phyloP scores from a whole-genome alignment of 2,329 filamentous ascomycete genomes.

The Calonectria hongkongensis region DNA sequence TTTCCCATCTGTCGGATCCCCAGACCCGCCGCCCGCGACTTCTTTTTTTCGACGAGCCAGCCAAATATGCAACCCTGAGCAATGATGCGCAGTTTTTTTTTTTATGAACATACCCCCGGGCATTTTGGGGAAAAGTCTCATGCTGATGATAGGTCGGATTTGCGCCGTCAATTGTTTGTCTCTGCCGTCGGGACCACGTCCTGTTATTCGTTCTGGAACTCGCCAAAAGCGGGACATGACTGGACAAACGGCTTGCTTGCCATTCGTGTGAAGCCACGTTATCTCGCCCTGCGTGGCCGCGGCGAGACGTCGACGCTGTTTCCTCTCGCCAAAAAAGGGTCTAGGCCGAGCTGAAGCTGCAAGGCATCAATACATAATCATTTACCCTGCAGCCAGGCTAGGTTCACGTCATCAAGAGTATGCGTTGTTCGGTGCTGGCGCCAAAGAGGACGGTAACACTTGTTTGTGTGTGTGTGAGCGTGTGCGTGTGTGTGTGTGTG shows the following conservation, averaged over 20 bases:
- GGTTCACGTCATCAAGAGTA: slow-evolving; percentile 39
- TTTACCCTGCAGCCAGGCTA: slow-evolving; percentile 33
- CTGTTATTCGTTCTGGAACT: slow-evolving; percentile 28
- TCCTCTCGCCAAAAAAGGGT: slow-evolving; percentile 18
- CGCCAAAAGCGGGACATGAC: slow-evolving; percentile 14
- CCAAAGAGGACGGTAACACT: slow-evolving; percentile 1
- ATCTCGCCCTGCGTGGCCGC: slow-evolving; percentile 15
- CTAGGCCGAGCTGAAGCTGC: slow-evolving; percentile 34
- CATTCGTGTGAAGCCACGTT: slow-evolving; percentile 29
- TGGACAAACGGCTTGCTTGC: slow-evolving; percentile 2
- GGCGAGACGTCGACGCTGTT: slow-evolving; percentile 17
- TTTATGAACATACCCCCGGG: slow-evolving; percentile 17
- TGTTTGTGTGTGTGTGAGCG: not conserved
- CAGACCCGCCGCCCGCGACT: slow-evolving; percentile 24
- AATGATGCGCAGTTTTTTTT: slow-evolving; percentile 23
- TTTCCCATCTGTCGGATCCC: slow-evolving; percentile 33
- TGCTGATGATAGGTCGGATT: slow-evolving; percentile 26
- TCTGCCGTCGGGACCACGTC: slow-evolving; percentile 9
- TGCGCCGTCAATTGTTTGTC: slow-evolving; percentile 1
- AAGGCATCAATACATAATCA: slow-evolving; percentile 40
- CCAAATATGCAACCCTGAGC: slow-evolving; percentile 19
- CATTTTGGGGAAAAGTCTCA: slow-evolving; percentile 20
- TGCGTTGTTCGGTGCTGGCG: slow-evolving; percentile 38
- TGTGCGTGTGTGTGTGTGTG: not conserved
- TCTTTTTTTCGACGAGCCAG: slow-evolving; percentile 30